A percentile compares a stretch with the other conserved stretches of the same genome.
These are phyloP conservation scores for Gossypium laxum DNA, from an alignment of 441 rosid genomes.

Conservation along the genomic window DNA sequence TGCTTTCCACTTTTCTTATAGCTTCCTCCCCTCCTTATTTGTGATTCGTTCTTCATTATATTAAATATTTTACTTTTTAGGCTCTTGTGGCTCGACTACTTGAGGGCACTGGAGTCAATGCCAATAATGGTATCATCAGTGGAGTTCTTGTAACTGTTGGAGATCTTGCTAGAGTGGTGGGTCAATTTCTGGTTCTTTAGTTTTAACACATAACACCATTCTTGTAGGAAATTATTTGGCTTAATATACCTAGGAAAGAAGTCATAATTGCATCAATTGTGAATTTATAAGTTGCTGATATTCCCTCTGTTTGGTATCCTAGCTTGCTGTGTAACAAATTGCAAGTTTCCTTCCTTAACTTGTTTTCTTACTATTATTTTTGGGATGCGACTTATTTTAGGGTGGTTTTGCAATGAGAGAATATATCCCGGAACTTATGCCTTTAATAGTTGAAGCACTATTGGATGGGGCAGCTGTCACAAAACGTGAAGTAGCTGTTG, in stretches of 20 bases:
- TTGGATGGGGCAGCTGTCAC: slow-evolving; percentile 96
- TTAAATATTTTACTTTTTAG: slow-evolving; percentile 36
- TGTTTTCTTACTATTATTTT: slow-evolving; percentile 9
- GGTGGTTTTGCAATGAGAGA: slow-evolving; percentile 96
- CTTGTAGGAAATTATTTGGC: background rate
- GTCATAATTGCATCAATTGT: background rate
- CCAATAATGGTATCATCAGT: slow-evolving; percentile 78
- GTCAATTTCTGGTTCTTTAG: slow-evolving; percentile 24
- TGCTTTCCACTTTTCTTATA: slow-evolving; percentile 9
- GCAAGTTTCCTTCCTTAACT: slow-evolving; percentile 8
- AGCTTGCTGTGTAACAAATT: background rate
- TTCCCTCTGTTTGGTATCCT: background rate
- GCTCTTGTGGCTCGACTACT: slow-evolving; percentile 93
- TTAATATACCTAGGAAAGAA: background rate
- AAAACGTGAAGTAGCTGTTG: slow-evolving; percentile 97
- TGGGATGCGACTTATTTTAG: slow-evolving; percentile 37
- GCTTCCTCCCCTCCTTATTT: background rate
- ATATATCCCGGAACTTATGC: slow-evolving; percentile 93
- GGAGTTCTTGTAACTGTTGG: slow-evolving; percentile 99
- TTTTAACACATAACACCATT: slow-evolving; percentile 1
- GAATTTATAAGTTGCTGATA: slow-evolving; percentile 1
- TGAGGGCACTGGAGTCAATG: slow-evolving; percentile 82
- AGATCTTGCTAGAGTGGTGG: slow-evolving; percentile 99
- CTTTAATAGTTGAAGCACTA: slow-evolving; percentile 91
- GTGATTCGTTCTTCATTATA: background rate